Evolutionary conservation across 176 grass and related monocot genomes (phyloP), one percentile per base, ranked within the genome.

Genomic region (Musa itinerans): DNA sequence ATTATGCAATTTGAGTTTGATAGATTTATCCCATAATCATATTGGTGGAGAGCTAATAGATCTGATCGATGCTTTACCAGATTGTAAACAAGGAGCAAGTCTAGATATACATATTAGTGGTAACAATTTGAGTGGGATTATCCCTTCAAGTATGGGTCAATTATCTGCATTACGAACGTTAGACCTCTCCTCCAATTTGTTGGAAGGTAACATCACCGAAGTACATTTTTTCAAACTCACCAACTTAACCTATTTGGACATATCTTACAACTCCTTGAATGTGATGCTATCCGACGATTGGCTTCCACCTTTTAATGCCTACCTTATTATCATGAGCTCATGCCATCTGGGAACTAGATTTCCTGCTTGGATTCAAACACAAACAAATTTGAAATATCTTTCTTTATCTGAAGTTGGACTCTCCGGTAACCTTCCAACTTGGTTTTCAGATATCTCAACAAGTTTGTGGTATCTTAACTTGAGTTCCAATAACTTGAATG

Each of bases 231-330:
- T 11, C 14, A 53, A 83, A 21, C 75, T 83, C n/a, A 73, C n/a
- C 2, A 78, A 59, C 0, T 78, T 83, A 16, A 58, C 13, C 5
- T 5, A 55, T 25, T 76, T 83, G 14, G 74, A 83, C 52, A 65
- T 78, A 55, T 83, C 67, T 63, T 56, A 57, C 0, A 83, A 83
- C 59, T 72, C 70, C 22, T 49, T 83, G 55, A 29, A 75, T 54
- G 2, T 83, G 13, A 54, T 62, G 26, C 50, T 83, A 19, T 53
- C 66, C 17, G 0, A 77, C 54, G 51, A 76, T 76, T 66, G 63
- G 63, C 2, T 23, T 66, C 63, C 63, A 13, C 63, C 63, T 66
- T 66, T 66, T 29, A 2, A 15, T 27, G 63, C 63, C 13, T 12
- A 3, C 3, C 0, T 0, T 11, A 66, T 29, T 29, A 3, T 14